Evolutionary conservation across 345 rosid species (phyloP).

Genomic region (Noccaea bulbosa): DNA sequence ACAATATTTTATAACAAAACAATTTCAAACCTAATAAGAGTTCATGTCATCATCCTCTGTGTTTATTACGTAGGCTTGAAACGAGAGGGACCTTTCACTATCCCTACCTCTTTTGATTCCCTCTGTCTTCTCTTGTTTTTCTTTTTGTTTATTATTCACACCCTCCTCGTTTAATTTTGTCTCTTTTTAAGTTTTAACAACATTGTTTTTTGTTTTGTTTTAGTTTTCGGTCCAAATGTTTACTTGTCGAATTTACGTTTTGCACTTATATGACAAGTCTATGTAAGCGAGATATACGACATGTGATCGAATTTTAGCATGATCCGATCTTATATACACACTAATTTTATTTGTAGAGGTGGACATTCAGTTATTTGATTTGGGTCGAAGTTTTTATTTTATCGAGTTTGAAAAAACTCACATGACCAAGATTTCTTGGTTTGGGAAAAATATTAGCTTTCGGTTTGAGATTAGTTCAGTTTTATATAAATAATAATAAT

Average conservation of each 20-base stretch:
- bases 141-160: conserved; percentile 29
- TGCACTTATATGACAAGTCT: conserved; percentile 29
- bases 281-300: conserved; percentile 22
- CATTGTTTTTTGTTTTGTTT: not conserved
- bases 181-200: not conserved
- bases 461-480: no score
- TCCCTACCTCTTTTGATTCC: conserved; percentile 37
- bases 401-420: not conserved
- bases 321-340: not conserved
- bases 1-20: conserved; percentile 10
- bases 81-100: conserved; percentile 40
- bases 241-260: conserved; percentile 38
- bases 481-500: no score
- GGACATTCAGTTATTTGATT: not conserved
- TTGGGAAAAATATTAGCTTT: not conserved
- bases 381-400: not conserved
- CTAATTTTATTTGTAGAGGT: no score
- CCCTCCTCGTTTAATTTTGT: not conserved
- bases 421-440: not conserved
- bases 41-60: conserved; percentile 45
- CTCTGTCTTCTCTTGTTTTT: conserved; percentile 35
- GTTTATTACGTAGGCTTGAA: conserved; percentile 39
- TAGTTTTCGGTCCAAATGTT: conserved; percentile 17
- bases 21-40: conserved; percentile 26
- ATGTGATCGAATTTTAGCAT: conserved; percentile 32